Evolutionary conservation across 1,284 basidiomycete species (phyloP), one percentile per base, ranked within the genome.

Genomic region (Ganoderma lingzhi): DNA sequence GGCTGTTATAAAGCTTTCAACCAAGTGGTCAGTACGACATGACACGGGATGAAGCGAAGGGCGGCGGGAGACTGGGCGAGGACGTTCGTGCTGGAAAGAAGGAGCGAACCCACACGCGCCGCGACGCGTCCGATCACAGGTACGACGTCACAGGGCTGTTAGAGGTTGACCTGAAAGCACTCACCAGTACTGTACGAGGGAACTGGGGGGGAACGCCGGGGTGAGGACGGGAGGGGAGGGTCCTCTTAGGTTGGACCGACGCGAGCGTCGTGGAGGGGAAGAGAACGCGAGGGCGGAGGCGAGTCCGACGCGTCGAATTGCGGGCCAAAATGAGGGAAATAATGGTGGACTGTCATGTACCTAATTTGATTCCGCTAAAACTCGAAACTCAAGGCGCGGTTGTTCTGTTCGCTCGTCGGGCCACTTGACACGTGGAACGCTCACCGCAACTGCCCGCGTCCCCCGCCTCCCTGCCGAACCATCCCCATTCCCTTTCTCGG

Each of bases 301-400:
- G 58, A 68, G 74, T 70, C 68, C 72, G 74, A 68, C 74, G 73
- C 66, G 69, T 70, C 70, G 72, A 71, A 74, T 72, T 71, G 66
- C 58, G 66, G 64, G 64, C 63, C 67, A 70, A 70, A 69, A 71
- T 69, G 67, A 63, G 67, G 63, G 66, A 73, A 73, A 75, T 75
- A 72, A 75, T 73, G 67, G 58, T 66, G 70, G 71, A 66, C 67
- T 75, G 75, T 65, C 71, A 77, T 75, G 71, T 69, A 71, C 73
- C 68, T 70, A 67, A 78, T 77, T 77, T 76, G 77, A 77, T 77
- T 76, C 74, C 75, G 75, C 72, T 78, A 76, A 78, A 77, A 78
- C 77, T 70, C 60, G 67, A 44, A 44, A 53, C 48, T 53, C 28
- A 53, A 64, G 39, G 70, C 64, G 62, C 68, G 72, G 74, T 70